These are phyloP conservation scores for Sordariomycetes sp. DNA, from an alignment of 2,329 filamentous ascomycete genomes.

Conservation along the genomic window DNA sequence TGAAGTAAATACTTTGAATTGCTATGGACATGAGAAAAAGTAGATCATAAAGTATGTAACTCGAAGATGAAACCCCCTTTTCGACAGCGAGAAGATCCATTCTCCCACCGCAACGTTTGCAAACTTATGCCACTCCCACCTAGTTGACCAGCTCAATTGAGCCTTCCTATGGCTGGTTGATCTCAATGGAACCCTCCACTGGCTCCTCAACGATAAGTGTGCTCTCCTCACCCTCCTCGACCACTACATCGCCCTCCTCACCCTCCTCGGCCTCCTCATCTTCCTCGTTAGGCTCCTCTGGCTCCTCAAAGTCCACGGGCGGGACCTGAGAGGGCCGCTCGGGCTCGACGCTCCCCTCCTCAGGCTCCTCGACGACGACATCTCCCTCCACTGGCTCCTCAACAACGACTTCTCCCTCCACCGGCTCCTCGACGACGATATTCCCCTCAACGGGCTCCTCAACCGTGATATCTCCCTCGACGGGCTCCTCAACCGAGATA, in stretches of 20 bases:
- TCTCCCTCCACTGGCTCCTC: slow-evolving; percentile 2
- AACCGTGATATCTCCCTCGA: slow-evolving; percentile 3
- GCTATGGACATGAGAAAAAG: background rate
- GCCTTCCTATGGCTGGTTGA: background rate
- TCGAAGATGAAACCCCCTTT: background rate
- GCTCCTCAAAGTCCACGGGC: background rate
- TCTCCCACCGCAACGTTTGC: background rate
- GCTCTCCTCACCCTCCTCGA: no score
- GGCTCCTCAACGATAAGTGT: background rate
- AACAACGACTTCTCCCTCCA: background rate
- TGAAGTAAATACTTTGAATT: background rate
- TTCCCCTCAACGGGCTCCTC: slow-evolving; percentile 1
- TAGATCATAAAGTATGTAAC: background rate
- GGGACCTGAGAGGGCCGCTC: background rate
- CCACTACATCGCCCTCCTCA: background rate
- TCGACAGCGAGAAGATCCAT: background rate
- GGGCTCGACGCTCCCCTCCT: background rate
- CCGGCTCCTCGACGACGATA: background rate
- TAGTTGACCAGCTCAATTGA: background rate
- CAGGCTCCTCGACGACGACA: background rate
- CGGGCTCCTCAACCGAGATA: slow-evolving; percentile 10
- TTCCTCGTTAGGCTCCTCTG: background rate
- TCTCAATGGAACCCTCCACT: background rate
- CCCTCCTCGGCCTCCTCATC: background rate
- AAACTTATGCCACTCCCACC: background rate